Percentiles rank a stretch among this genome's conserved stretches.
Evolutionary conservation across 495 filamentous ascomycete genomes (phyloP).

Genomic region (Neurospora sp.): DNA sequence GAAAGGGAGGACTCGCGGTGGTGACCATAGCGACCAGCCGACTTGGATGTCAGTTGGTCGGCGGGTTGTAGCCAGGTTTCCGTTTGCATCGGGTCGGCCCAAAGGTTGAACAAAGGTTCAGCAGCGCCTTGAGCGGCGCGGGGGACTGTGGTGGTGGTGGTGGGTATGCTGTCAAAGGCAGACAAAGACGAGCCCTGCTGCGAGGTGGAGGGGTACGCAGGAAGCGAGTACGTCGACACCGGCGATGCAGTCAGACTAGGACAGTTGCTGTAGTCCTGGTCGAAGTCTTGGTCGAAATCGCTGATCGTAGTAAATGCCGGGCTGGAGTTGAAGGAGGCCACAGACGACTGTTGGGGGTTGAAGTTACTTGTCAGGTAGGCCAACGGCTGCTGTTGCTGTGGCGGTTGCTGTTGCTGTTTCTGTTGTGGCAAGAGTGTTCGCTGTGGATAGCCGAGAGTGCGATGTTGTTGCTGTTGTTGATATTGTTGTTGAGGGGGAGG

Average conservation of each 20-base stretch:
- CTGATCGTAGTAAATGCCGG: background rate
- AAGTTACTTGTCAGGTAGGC: background rate
- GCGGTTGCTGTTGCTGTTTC: background rate
- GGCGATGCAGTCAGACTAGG: constrained; percentile 21
- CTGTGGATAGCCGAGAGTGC: background rate
- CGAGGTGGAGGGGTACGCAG: constrained; percentile 17
- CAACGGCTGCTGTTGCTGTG: background rate
- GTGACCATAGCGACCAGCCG: constrained; percentile 30
- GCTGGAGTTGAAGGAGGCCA: background rate
- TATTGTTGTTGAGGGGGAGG: background rate
- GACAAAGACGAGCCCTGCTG: constrained; percentile 22
- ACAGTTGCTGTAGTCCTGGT: constrained; percentile 9
- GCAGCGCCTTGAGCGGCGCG: constrained; percentile 6
- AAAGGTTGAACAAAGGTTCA: constrained; percentile 7
- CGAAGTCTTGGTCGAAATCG: constrained; percentile 15
- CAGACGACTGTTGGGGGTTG: background rate
- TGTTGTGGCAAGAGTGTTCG: background rate
- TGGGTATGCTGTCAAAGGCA: constrained; percentile 29
- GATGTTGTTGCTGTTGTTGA: background rate
- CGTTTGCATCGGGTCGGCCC: constrained; percentile 31
- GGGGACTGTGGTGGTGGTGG: constrained; percentile 22
- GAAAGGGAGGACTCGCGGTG: constrained; percentile 46
- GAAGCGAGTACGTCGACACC: constrained; percentile 21
- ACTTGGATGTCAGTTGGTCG: constrained; percentile 31
- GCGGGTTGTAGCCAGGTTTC: constrained; percentile 28